These are phyloP conservation scores for Kwoniella botswanensis DNA, from an alignment of 768 basidiomycete genomes.

Conservation along the genomic window DNA sequence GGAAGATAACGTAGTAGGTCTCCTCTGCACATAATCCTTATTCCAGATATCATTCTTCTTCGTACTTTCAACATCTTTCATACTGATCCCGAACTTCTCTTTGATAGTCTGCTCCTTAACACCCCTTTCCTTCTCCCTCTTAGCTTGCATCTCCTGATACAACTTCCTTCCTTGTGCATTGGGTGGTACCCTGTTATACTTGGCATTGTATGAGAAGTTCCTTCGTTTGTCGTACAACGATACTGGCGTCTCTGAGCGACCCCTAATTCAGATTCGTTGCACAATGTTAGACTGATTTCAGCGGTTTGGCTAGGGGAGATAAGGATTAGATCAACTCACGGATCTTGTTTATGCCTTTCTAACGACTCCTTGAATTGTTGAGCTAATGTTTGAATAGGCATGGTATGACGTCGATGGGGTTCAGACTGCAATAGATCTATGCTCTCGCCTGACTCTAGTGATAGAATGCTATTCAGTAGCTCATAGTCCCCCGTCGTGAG, in stretches of 20 bases:
- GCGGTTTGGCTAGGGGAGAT: neutral
- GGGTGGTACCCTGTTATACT: slow-evolving; percentile 5
- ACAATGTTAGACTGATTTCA: neutral
- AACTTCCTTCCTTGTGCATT: neutral
- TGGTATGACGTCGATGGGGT: neutral
- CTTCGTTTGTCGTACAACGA: neutral
- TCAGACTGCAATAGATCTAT: neutral
- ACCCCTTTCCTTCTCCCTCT: neutral
- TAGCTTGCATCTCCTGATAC: neutral
- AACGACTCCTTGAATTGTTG: neutral
- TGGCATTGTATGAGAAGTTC: slow-evolving; percentile 1
- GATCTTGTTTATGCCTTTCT: neutral
- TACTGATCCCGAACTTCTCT: neutral
- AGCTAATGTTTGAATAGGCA: neutral
- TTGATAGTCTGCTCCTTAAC: neutral
- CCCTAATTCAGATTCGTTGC: too few relatives aligned
- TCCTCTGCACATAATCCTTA: neutral
- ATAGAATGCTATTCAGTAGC: neutral
- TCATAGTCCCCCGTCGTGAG: neutral
- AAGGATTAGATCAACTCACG: neutral
- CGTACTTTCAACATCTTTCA: neutral
- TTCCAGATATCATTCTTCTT: neutral
- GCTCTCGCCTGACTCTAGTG: neutral
- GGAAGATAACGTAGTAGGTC: neutral
- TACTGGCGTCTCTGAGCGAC: too few relatives aligned